Evolutionary conservation across 805 yeast species (phyloP).

Genomic region (Wickerhamomyces mucosus): DNA sequence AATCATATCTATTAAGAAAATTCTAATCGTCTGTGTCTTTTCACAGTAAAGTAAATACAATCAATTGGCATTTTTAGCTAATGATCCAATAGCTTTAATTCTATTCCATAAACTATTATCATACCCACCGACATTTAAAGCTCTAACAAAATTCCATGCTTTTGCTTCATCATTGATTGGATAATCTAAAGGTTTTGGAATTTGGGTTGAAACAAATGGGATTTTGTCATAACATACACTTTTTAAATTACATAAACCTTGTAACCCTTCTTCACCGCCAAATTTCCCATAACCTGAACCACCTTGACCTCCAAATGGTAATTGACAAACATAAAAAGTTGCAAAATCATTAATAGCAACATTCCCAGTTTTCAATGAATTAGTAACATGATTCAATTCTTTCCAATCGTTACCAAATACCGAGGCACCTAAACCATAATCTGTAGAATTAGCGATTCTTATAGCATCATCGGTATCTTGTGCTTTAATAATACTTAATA

Average conservation of each 20-base stretch:
- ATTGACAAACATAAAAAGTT: conserved; percentile 87
- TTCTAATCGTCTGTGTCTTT: too few species aligned
- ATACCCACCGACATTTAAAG: conserved; percentile 79
- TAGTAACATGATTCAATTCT: conserved; percentile 54
- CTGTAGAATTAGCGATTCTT: conserved; percentile 70
- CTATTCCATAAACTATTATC: conserved; percentile 65
- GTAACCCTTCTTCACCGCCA: conserved; percentile 95
- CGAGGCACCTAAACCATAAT: conserved; percentile 87
- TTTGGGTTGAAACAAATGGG: conserved; percentile 68
- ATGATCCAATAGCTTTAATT: conserved; percentile 40
- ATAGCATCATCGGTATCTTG: conserved; percentile 57
- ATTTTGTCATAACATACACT: conserved; percentile 79
- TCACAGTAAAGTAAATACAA: conserved; percentile 13
- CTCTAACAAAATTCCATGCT: conserved; percentile 84
- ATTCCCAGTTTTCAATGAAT: conserved; percentile 68
- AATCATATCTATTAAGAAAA: too few species aligned
- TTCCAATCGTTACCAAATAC: conserved; percentile 64
- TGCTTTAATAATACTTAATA: conserved; percentile 73
- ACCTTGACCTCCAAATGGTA: conserved; percentile 93
- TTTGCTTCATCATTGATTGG: conserved; percentile 73
- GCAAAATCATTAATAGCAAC: conserved; percentile 98
- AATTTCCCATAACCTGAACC: conserved; percentile 96
- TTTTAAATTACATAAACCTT: conserved; percentile 82
- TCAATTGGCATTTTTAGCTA: conserved; percentile 37
- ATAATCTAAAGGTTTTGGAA: conserved; percentile 86